Base-by-base conservation (phyloP, 2,329 filamentous ascomycete species). In the Simplicillium sp. region DNA sequence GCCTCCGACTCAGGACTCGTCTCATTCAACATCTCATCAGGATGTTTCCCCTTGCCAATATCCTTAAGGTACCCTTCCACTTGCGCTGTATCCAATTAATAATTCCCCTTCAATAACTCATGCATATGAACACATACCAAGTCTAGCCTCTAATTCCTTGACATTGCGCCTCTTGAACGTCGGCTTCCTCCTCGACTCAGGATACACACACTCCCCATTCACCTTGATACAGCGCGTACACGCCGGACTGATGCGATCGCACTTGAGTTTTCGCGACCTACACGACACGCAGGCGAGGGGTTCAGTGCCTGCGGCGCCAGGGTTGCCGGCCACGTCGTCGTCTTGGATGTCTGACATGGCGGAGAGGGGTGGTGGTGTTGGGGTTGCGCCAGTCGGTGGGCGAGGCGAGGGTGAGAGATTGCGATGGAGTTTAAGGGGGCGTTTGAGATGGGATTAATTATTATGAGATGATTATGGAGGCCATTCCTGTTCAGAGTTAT, bases 81-180 rank as follows among this genome's bases (percentile, higher is more conserved):
- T 65, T 95, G 84, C 44, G 81, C 83, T 87, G 49, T 49, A 7
- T 15, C 7, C n/a, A 9, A 9, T 25, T 25, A 25, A 9, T 9
- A 9, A 25, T 25, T 25, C 5, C 20, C n/a, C 9, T 25, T 25
- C 20, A 25, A 25, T 25, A 25, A 25, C 6, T 25, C 20, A 25
- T 9, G 9, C 5, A 25, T 6, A 5, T 25, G 20, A 16, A 32
- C 17, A 39, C 68, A 49, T 77, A 92, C 86, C 84, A 56, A 96
- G 67, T 54, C 90, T 77, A 48, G 87, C 87, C 61, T 96, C 90
- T 43, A 96, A 68, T 56, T 92, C 83, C 65, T 85, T 92, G 46
- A 95, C 89, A 60, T 95, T 95, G 49, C 85, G 81, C 54, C 88
- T 73, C 67, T 94, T 95, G 15, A 86, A 83, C 4, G 87, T 84